Evolutionary conservation across 1,139 yeast species (phyloP), one percentile per base, ranked within the genome.

Genomic region (Kurtzmaniella quercitrusa): DNA sequence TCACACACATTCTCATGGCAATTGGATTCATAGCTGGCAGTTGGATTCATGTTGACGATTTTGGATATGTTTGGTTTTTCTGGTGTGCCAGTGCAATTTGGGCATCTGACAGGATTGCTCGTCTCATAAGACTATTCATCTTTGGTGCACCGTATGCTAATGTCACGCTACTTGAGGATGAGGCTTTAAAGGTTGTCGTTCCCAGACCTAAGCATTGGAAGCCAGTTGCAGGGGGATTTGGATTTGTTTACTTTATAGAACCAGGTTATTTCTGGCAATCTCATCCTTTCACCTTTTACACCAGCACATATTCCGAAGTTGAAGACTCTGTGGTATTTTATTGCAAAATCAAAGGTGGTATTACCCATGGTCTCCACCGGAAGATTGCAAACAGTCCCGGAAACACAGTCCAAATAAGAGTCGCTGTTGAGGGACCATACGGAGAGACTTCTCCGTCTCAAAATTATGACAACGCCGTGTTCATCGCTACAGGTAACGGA

Each of bases 191-290:
- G 50, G 63, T 75, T 2, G 53, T 58, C 3, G 61, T 74, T 3
- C 73, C 76, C 1, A 70, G 61, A 40, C 75, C 77, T 15, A 53
- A 50, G 2, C 57, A 62, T 46, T 75, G 78, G 78, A 55, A 59
- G 16, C 53, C 73, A 1, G 54, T 61, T 38, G 76, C 79, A 9
- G 82, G 81, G 37, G 75, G 79, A 1, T 79, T 76, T 54, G 81
- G 77, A 0, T 78, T 71, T 45, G 60, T 78, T 34, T 69, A 74
- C 49, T 76, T 78, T 54, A 44, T 73, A 33, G 58, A 59, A 39
- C 64, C 64, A 5, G 44, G 56, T 15, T 61, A 61, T 45, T 70
- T 70, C 51, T 70, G 72, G 72, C 76, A 70, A 50, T 67, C 73
- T 2, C 76, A 70, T 51, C 75, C 75, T 6, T 70, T 70, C 48